These are phyloP conservation scores for Plasmodium knowlesi DNA, from an alignment of 169 alveolate genomes.

Conservation along the genomic window DNA sequence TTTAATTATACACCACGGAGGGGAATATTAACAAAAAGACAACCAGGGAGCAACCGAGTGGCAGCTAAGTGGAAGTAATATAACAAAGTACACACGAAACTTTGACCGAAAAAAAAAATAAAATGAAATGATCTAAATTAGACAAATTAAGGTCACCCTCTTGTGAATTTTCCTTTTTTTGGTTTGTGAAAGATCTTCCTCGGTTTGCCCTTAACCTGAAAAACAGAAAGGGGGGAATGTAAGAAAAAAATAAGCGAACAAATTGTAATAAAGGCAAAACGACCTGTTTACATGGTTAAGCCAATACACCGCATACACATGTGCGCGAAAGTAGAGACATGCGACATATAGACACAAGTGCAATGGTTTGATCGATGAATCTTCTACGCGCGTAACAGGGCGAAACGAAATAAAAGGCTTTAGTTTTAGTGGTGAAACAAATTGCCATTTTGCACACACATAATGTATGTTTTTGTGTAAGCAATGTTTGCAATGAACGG, in stretches of 20 bases:
- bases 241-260: neutral
- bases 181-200: slow-evolving; percentile 13
- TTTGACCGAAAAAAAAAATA: neutral
- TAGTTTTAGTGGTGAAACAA: neutral
- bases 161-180: slow-evolving; percentile 22
- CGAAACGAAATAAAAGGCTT: neutral
- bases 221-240: neutral
- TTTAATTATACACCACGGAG: neutral
- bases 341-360: neutral
- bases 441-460: neutral
- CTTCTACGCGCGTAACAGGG: neutral
- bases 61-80: neutral
- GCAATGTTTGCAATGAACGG: neutral
- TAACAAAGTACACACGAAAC: neutral
- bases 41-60: neutral
- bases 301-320: neutral
- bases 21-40: neutral
- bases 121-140: neutral
- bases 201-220: slow-evolving; percentile 19
- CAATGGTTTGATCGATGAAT: neutral
- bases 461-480: neutral
- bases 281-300: neutral
- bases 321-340: neutral
- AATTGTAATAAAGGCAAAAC: neutral
- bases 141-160: neutral